Evolutionary conservation across 140 eudicot genomes (phyloP).

Genomic region (Senecio squalidus): DNA sequence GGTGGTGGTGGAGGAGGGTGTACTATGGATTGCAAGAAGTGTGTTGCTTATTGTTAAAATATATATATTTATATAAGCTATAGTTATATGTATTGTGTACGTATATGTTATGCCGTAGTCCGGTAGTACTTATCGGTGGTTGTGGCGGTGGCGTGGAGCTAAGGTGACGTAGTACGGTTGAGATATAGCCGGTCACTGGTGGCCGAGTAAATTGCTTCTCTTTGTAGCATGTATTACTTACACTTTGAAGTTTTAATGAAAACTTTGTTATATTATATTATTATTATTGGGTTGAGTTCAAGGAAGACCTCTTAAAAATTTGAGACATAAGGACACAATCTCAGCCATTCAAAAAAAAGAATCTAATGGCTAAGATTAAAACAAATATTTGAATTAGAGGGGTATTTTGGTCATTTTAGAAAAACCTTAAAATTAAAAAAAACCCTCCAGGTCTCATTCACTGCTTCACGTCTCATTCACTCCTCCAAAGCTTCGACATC

Average conservation of each 20-base stretch:
- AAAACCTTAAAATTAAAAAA: too few relatives aligned
- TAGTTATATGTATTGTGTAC: neutral
- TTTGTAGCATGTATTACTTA: conserved; percentile 11
- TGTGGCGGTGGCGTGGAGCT: conserved; percentile 12
- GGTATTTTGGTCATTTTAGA: too few relatives aligned
- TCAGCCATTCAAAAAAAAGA: too few relatives aligned
- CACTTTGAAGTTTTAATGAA: neutral
- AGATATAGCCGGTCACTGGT: conserved; percentile 36
- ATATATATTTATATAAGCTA: neutral
- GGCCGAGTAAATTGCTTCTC: conserved; percentile 29
- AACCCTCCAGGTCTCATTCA: too few relatives aligned
- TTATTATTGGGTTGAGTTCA: neutral
- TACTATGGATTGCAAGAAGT: conserved; percentile 84
- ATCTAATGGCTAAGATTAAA: too few relatives aligned
- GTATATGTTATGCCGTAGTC: neutral
- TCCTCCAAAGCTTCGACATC: too few relatives aligned
- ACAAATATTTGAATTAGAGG: too few relatives aligned
- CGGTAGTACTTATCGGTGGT: neutral
- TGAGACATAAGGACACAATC: too few relatives aligned
- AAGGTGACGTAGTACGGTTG: conserved; percentile 18
- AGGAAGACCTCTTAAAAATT: too few relatives aligned
- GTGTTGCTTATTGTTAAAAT: conserved; percentile 63
- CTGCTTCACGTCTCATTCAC: too few relatives aligned
- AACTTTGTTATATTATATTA: conserved; percentile 4
- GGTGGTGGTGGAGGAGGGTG: conserved; percentile 99